These are phyloP conservation scores for Myrmaecium sp. DNA, from an alignment of 2,329 filamentous ascomycete species.

Conservation along the genomic window DNA sequence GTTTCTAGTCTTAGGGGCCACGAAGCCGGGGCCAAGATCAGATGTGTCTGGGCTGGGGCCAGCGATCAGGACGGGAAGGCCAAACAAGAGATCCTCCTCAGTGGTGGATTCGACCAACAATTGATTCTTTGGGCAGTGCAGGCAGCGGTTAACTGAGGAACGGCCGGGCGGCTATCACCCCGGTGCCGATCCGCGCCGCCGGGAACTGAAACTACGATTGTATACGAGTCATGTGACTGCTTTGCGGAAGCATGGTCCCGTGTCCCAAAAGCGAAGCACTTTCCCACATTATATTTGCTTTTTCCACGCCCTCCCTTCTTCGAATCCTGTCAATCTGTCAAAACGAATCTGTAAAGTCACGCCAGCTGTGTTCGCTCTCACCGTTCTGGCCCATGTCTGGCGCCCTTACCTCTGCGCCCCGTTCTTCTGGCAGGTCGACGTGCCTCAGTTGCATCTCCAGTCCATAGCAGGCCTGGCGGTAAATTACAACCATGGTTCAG, in stretches of 20 bases:
- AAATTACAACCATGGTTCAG: no score
- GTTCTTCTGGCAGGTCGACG: no score
- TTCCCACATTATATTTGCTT: background rate
- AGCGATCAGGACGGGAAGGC: conserved; percentile 9
- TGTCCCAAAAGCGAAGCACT: conserved; percentile 1
- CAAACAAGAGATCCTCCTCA: conserved; percentile 38
- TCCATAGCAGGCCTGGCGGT: no score
- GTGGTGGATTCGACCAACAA: conserved; percentile 47
- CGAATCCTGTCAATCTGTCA: no score
- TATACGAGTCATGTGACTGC: no score
- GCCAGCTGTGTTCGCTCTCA: no score
- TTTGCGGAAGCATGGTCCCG: background rate
- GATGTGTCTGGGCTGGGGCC: conserved; percentile 39
- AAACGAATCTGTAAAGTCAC: no score
- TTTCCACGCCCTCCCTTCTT: no score
- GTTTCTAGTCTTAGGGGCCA: conserved; percentile 35
- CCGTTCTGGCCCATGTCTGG: no score
- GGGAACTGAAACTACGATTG: no score
- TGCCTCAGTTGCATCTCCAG: no score
- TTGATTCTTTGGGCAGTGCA: conserved; percentile 36
- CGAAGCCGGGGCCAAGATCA: conserved; percentile 39
- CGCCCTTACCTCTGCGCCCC: no score
- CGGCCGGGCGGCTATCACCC: background rate
- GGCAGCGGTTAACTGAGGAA: background rate
- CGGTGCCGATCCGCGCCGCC: background rate